phyloP scores from a whole-genome alignment of 2,329 filamentous ascomycete genomes.

The Colletotrichum camelliae region DNA sequence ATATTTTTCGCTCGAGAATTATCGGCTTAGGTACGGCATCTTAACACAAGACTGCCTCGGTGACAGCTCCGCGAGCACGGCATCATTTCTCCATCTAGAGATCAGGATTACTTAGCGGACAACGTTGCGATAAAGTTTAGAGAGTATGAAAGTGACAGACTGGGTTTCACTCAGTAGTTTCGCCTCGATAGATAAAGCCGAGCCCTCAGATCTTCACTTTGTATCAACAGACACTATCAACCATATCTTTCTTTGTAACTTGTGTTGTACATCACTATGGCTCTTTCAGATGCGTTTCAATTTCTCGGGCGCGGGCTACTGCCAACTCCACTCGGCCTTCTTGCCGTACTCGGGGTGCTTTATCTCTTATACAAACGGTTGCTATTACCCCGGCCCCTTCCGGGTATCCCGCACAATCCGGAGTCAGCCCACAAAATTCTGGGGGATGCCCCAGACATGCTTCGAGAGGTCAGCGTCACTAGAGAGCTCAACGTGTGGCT shows the following conservation, averaged over 20 bases:
- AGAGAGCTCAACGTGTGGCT: neutral
- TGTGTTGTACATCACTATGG: neutral
- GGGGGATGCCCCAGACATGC: neutral
- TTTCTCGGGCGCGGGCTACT: neutral
- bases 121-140: neutral
- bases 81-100: neutral
- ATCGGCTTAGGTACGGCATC: neutral
- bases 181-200: neutral
- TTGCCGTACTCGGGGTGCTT: neutral
- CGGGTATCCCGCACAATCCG: neutral
- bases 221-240: neutral
- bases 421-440: neutral
- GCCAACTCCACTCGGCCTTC: neutral
- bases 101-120: neutral
- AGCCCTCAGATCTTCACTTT: neutral
- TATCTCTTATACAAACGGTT: neutral
- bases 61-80: neutral
- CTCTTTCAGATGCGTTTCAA: neutral
- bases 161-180: neutral
- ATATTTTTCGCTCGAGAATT: neutral
- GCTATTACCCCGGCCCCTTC: neutral
- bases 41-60: neutral
- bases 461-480: neutral
- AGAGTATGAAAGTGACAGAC: neutral
- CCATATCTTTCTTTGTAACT: neutral